Base-by-base conservation (phyloP, 2,329 filamentous ascomycete genomes). In the Fusarium incarnatum region DNA sequence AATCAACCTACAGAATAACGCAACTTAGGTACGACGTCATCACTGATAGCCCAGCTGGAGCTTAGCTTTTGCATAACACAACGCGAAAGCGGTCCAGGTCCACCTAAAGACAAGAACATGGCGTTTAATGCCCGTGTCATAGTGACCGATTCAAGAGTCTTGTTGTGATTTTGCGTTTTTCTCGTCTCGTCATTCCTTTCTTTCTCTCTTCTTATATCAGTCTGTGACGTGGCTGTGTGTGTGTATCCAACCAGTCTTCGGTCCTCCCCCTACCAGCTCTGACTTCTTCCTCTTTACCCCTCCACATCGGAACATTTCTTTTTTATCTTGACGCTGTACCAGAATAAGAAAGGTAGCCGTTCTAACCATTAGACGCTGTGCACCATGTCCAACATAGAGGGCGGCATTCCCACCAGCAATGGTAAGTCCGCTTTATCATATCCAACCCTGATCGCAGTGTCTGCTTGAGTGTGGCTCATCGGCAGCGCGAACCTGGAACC, bases 71-170 rank as follows among this genome's bases (percentile, higher is more conserved):
- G 44, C 59, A 57, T 44, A 67, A 55, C 23, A 64, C 48, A 57
- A 61, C 41, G 68, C 69, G 67, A 71, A 68, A 72, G 52, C 59
- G 60, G 56, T 55, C 60, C 72, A 74, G 64, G 64, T 62, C 72
- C 72, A 75, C 72, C 37, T 48, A 50, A 70, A 70, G 64, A 47
- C 47, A 44, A 56, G 53, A 63, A 59, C 48, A 68, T 66, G 70
- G 70, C 64, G 47, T 45, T 49, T 64, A 61, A 56, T 75, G 52
- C 52, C 47, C 58, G 34, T 72, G 60, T 65, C 67, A 67, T 59
- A 46, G 59, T 53, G 46, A 32, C 45, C 45, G 58, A 59, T 47
- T 55, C 30, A 68, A 60, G 58, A 70, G 44, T 37, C 64, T 47
- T 41, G 47, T 52, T 56, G 53, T 50, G 20, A 48, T 45, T 62